A percentile compares a stretch with the other conserved stretches of the same genome.
phyloP scores from a whole-genome alignment of 2,329 filamentous ascomycete species.

The Colletotrichum nymphaeae region DNA sequence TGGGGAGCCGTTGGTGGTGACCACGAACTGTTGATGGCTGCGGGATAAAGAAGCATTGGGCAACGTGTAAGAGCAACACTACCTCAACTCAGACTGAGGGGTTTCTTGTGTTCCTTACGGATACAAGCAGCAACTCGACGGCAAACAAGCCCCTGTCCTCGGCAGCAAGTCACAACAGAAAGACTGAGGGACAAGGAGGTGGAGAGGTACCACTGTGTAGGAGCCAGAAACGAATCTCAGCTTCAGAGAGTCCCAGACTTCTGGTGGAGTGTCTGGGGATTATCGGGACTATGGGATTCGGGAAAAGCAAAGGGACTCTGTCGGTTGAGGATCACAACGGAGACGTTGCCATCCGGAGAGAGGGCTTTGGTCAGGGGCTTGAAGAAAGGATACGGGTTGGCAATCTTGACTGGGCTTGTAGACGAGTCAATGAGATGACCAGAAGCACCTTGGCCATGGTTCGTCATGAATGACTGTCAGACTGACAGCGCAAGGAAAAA shows the following conservation, averaged over 20 bases:
- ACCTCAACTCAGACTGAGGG: conserved; percentile 10
- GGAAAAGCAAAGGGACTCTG: background rate
- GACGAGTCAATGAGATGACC: conserved; percentile 11
- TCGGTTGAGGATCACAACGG: background rate
- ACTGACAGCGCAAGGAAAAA: conserved; percentile 16
- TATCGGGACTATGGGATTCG: conserved; percentile 2
- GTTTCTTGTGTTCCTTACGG: background rate
- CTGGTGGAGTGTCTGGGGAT: background rate
- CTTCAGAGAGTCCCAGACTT: background rate
- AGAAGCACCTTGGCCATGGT: background rate
- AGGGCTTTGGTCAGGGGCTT: background rate
- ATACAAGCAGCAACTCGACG: conserved; percentile 16
- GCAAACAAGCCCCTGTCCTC: background rate
- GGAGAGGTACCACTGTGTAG: background rate
- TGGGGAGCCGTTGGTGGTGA: background rate
- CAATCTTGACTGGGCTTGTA: conserved; percentile 13
- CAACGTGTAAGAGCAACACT: conserved; percentile 7
- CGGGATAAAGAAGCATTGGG: conserved; percentile 3
- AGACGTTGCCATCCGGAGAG: conserved; percentile 7
- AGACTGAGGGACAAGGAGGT: conserved; percentile 14
- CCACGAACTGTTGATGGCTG: background rate
- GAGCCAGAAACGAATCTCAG: background rate
- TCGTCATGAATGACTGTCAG: background rate
- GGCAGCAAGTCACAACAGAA: conserved; percentile 9
- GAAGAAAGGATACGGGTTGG: background rate